Evolutionary conservation across 2,329 filamentous ascomycete genomes (phyloP), one percentile per base, ranked within the genome.

Genomic region (Cryphonectria parasitica): DNA sequence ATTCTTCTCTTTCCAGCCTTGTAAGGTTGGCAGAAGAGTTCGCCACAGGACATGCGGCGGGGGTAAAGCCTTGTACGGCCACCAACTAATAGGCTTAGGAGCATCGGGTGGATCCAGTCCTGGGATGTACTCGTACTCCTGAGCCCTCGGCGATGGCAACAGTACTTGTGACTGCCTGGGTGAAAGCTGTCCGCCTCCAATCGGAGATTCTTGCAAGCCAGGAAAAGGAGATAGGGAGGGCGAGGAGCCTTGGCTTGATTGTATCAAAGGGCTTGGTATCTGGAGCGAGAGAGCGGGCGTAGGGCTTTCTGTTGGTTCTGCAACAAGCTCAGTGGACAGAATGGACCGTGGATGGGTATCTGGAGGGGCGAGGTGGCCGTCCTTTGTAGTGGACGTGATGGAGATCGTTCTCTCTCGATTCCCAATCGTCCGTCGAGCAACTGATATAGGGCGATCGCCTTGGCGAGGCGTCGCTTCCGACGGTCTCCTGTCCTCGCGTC

Each of bases 1-100:
- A n/a, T 85, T 89, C 80, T 98, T 98, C 39, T 92, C 88, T 60
- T 81, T 84, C 94, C 95, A 99, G 36, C 87, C 90, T 74, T 90
- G 91, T 41, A 99, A 81, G 0, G 95, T 98, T 0, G 96, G 96
- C 75, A 98, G 97, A 0, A 99, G 81, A 0, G 92, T 95, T 22
- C 89, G 86, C 22, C 90, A 79, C 19, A 98, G 83, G 10, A 91
- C 82, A 69, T 92, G 86, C 2, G 94, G 93, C 15, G 92, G 83
- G 3, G 94, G 93, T 5, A 97, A 82, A 28, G 92, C 74, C 6
- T 82, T 83, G 78, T 94, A 92, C 2, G 94, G 94, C 94, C 95
- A 98, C 91, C 94, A 97, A 62, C 80, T 85, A 58, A 92, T 83
- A 7, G 81, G 87, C 75, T 80, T 86, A 66, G 77, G 83, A 69